Conservation (phyloP, 1,284 basidiomycete genomes). For the Amylostereum chailletii region DNA sequence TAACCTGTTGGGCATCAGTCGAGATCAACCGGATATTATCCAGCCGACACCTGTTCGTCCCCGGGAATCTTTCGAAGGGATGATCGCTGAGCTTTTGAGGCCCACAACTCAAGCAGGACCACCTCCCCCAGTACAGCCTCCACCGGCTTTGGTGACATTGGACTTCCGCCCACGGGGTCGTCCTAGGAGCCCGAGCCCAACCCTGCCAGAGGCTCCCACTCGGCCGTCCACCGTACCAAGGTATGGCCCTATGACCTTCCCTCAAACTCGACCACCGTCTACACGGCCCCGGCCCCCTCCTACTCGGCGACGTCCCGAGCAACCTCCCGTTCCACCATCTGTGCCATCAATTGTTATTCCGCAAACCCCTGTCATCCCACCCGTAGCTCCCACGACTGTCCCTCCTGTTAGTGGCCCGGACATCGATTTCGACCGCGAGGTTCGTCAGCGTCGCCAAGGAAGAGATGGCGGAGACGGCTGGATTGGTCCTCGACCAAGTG, state of each 20-base stretch:
- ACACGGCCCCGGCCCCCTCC: too few species aligned
- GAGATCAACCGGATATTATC: too few species aligned
- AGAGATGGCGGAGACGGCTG: constrained; percentile 1
- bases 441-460: background rate
- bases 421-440: constrained; percentile 3
- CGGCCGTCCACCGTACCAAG: constrained; percentile 20
- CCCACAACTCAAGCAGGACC: constrained; percentile 27
- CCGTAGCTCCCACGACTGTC: background rate
- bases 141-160: constrained; percentile 47
- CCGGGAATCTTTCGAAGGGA: constrained; percentile 45
- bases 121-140: constrained; percentile 33
- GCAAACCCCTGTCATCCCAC: background rate
- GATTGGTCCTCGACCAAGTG: background rate
- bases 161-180: constrained; percentile 39
- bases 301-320: too few species aligned
- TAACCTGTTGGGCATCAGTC: too few species aligned
- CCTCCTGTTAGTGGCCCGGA: background rate
- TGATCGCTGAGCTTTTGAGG: constrained; percentile 50
- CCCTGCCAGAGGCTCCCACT: constrained; percentile 20
- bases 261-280: too few species aligned
- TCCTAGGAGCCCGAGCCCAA: constrained; percentile 37
- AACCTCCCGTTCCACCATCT: too few species aligned
- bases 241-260: too few species aligned
- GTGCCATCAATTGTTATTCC: too few species aligned
- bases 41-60: constrained; percentile 14